A percentile compares a stretch with the other conserved stretches of the same genome.
Conservation (phyloP, 1,284 basidiomycete species). For the Puccinia hordei region DNA sequence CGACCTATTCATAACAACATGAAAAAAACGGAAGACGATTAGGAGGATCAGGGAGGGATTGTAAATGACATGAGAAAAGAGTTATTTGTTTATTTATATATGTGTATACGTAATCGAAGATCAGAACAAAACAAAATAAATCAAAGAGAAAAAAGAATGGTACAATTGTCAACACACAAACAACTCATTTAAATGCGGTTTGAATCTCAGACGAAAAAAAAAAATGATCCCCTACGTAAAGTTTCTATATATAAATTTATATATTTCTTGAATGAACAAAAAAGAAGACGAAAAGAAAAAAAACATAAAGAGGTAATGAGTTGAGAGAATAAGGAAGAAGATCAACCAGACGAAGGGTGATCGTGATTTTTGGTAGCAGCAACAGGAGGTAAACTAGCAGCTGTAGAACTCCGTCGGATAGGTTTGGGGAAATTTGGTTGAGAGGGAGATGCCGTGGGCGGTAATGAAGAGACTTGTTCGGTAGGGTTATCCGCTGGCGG, state of each 20-base stretch:
- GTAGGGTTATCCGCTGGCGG: neutral
- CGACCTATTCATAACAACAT: neutral
- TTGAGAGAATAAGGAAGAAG: neutral
- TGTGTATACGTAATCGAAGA: neutral
- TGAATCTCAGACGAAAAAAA: neutral
- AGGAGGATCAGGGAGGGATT: neutral
- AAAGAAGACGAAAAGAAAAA: neutral
- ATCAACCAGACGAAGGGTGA: neutral
- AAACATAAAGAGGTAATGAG: neutral
- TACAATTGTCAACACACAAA: neutral
- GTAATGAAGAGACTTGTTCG: neutral
- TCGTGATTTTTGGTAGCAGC: neutral
- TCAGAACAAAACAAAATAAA: neutral
- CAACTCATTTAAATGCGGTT: neutral
- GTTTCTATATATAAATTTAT: no score
- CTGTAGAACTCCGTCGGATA: neutral
- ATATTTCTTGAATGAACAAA: neutral
- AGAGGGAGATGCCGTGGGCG: conserved; percentile 2
- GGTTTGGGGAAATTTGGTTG: neutral
- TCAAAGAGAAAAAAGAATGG: no score
- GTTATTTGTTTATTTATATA: no score
- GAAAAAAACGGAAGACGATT: neutral
- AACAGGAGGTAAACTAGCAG: neutral
- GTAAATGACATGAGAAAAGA: neutral
- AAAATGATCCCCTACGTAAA: neutral